A percentile compares a stretch with the other conserved stretches of the same genome.
Evolutionary conservation across 1,284 basidiomycete species (phyloP).

Genomic region (Sphagnurus paluster): DNA sequence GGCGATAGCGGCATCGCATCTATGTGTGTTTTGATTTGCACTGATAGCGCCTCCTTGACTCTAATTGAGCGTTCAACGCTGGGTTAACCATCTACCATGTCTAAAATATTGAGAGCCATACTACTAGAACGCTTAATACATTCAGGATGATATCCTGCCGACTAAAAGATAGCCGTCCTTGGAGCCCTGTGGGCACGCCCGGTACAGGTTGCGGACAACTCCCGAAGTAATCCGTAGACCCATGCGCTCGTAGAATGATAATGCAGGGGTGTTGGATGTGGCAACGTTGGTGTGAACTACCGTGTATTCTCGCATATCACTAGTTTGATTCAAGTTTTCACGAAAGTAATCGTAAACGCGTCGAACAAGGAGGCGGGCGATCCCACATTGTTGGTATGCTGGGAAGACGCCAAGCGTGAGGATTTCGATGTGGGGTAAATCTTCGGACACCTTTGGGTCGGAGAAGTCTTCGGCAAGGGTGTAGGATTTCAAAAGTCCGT

Average conservation of each 20-base stretch:
- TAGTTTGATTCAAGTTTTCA: conserved; percentile 19
- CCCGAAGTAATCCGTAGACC: conserved; percentile 35
- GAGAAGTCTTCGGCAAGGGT: conserved; percentile 9
- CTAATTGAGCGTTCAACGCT: no score
- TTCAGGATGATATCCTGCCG: conserved; percentile 23
- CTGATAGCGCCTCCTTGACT: no score
- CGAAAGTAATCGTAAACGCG: conserved; percentile 30
- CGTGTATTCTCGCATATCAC: conserved; percentile 20
- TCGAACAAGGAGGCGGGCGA: conserved; percentile 50
- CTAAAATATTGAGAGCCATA: neutral
- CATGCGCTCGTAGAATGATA: conserved; percentile 41
- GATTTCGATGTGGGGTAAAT: conserved; percentile 43
- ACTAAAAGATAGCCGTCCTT: conserved; percentile 41
- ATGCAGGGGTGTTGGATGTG: conserved; percentile 37
- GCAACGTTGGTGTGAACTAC: conserved; percentile 42
- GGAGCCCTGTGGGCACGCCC: conserved; percentile 32
- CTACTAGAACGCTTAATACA: neutral
- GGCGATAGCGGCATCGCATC: no score
- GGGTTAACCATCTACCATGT: no score
- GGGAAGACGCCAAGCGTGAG: conserved; percentile 60
- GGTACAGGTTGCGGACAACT: conserved; percentile 37
- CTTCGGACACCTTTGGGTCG: conserved; percentile 14
- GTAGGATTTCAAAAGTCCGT: conserved; percentile 6
- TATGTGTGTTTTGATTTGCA: no score
- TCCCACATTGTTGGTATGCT: conserved; percentile 42